Conservation (phyloP, 257 asterid genomes). For the Solanum chiquidenum region DNA sequence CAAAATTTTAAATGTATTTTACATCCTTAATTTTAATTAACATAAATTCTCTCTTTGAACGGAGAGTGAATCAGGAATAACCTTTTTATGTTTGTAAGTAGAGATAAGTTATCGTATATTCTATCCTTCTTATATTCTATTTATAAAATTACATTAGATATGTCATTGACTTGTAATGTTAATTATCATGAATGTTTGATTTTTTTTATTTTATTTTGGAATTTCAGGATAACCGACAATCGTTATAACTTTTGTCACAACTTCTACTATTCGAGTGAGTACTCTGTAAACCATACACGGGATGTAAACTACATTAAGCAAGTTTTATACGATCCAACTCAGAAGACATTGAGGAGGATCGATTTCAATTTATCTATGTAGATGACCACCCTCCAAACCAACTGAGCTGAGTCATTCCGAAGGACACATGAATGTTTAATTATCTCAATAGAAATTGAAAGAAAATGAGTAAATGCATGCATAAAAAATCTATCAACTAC, state of each 20-base stretch:
- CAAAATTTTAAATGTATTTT: neutral
- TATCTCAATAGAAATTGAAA: neutral
- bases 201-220: too few species aligned
- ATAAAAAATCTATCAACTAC: neutral
- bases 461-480: neutral
- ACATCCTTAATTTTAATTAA: too few species aligned
- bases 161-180: neutral
- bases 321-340: too few species aligned
- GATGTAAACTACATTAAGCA: too few species aligned
- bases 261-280: too few species aligned
- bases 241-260: too few species aligned
- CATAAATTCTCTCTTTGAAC: neutral
- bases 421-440: neutral
- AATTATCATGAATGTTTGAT: neutral
- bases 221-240: too few species aligned
- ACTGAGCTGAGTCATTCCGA: neutral
- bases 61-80: neutral
- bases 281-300: neutral
- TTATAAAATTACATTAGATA: too few species aligned
- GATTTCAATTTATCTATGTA: too few species aligned
- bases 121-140: neutral
- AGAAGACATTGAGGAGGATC: too few species aligned
- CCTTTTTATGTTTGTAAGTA: rapidly evolving
- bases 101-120: too few species aligned
- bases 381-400: neutral